phyloP scores from a whole-genome alignment of 495 filamentous ascomycete species.

The Aspergillus wentii region DNA sequence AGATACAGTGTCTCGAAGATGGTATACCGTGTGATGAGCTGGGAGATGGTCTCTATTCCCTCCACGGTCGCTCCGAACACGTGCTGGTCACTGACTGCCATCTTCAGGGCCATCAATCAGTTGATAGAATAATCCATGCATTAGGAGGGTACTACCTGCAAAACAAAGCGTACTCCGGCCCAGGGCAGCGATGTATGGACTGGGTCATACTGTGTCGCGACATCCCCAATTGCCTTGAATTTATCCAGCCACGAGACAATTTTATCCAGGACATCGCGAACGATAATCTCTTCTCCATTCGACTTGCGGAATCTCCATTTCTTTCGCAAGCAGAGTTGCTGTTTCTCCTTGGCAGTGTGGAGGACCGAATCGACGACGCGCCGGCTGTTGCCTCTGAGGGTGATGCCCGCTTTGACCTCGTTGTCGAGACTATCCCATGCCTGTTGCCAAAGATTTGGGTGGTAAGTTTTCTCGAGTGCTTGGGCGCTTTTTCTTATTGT shows the following conservation, averaged over 20 bases:
- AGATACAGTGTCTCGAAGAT: too few species aligned
- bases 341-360: not conserved
- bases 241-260: slow-evolving; percentile 29
- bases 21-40: too few species aligned
- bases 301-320: not conserved
- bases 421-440: not conserved
- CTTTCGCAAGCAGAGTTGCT: not conserved
- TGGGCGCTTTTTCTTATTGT: too few species aligned
- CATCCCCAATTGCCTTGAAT: slow-evolving; percentile 34
- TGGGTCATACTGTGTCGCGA: slow-evolving; percentile 32
- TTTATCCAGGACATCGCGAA: slow-evolving; percentile 31
- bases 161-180: slow-evolving; percentile 38
- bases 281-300: slow-evolving; percentile 23
- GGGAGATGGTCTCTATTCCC: too few species aligned
- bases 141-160: too few species aligned
- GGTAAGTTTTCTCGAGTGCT: too few species aligned
- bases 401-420: not conserved
- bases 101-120: too few species aligned
- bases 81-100: slow-evolving; percentile 3
- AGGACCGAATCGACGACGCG: not conserved
- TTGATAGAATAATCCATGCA: too few species aligned
- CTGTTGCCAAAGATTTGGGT: not conserved
- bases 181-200: slow-evolving; percentile 38
- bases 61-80: too few species aligned
- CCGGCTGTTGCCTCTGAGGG: not conserved